Evolutionary conservation across 2,329 filamentous ascomycete genomes (phyloP).

Genomic region (Fusarium hostae): DNA sequence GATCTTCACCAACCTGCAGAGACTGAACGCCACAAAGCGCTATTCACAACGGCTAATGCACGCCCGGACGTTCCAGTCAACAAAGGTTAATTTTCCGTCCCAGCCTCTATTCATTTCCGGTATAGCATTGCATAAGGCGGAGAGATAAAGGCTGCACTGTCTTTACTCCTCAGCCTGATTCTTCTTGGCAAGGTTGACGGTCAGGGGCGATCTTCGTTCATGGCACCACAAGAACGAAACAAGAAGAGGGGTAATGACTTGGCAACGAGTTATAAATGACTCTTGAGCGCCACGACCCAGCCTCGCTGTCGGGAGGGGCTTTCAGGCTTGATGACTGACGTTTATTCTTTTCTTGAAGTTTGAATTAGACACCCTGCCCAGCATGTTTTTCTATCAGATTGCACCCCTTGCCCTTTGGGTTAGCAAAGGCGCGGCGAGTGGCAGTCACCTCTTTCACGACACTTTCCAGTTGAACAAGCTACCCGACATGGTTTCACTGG

Average conservation of each 20-base stretch:
- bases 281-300: neutral
- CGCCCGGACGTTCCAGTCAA: neutral
- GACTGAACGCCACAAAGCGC: neutral
- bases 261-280: neutral
- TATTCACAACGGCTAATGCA: constrained; percentile 6
- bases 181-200: neutral
- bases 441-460: neutral
- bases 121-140: neutral
- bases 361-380: neutral
- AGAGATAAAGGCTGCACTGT: neutral
- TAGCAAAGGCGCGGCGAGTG: neutral
- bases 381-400: neutral
- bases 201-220: neutral
- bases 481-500: neutral
- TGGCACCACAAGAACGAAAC: neutral
- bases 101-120: neutral
- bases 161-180: neutral
- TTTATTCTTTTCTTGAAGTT: neutral
- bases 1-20: accelerated
- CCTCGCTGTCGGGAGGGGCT: neutral
- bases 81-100: neutral
- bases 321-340: neutral
- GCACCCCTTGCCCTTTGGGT: neutral
- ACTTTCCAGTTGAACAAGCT: neutral
- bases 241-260: constrained; percentile 11